Evolutionary conservation across 1,284 basidiomycete species (phyloP).

Genomic region (Ceratobasidium sp.): DNA sequence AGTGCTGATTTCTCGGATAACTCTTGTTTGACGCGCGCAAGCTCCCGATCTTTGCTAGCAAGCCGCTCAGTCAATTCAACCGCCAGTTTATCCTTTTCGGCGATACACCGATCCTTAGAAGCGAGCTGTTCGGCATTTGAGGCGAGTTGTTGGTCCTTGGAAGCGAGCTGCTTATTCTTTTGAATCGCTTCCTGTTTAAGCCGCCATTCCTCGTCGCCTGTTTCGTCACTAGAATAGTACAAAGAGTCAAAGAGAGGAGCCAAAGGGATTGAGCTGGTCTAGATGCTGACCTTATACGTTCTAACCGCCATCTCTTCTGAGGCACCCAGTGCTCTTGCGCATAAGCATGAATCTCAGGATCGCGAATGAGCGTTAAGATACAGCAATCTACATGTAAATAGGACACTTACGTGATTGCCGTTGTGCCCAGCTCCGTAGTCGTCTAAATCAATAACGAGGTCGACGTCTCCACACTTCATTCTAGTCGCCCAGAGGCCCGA

Average conservation of each 20-base stretch:
- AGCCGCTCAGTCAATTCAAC: background rate
- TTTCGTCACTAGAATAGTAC: background rate
- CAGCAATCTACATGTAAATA: background rate
- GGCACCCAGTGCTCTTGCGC: conserved; percentile 1
- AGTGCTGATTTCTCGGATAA: background rate
- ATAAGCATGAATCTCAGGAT: background rate
- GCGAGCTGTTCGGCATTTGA: background rate
- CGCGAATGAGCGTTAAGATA: background rate
- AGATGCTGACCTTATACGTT: background rate
- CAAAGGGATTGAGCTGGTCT: background rate
- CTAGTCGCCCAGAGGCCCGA: background rate
- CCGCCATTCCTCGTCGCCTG: background rate
- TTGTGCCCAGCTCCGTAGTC: background rate
- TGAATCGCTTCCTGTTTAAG: background rate
- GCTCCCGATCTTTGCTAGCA: background rate
- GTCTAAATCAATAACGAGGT: conserved; percentile 8
- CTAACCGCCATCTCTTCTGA: conserved; percentile 7
- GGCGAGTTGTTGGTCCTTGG: background rate
- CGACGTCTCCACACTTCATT: background rate
- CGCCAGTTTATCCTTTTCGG: background rate
- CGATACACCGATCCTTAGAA: background rate
- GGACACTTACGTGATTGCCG: background rate
- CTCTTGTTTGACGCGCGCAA: background rate
- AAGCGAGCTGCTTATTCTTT: background rate
- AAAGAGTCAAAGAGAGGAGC: background rate